Evolutionary conservation across 371 early-diverging fungal species (phyloP), one percentile per base, ranked within the genome.

Genomic region (Thermomucor indicae-seudaticae): DNA sequence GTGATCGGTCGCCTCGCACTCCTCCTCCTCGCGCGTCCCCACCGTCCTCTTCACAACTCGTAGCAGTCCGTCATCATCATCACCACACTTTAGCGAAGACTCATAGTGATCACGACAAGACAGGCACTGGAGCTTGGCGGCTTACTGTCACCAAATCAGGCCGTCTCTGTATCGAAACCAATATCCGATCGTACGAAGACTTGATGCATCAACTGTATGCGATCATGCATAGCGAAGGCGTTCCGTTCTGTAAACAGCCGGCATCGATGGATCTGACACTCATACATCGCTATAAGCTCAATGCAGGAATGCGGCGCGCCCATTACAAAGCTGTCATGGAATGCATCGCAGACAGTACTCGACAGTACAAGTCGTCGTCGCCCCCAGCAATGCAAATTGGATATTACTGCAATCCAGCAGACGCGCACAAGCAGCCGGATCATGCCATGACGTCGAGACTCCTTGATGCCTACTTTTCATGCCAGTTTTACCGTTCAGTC

Each of bases 381-480:
- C 45, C 51, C 23, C 43, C 42, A 42, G 40, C 12, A 31, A 28
- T 7, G 29, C 47, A 32, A 17, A 17, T 25, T 17, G 20, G 22
- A 22, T 27, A 23, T 47, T 31, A 25, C 22, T 30, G 7, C 6
- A 42, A 20, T 42, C 42, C 42, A 24, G 8, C 14, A 42, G 25
- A 47, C n/a, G n/a, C n/a, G n/a, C n/a, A n/a, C n/a, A n/a, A n/a
- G n/a, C n/a, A n/a, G n/a, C n/a, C n/a, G n/a, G n/a, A 47, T 22
- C 22, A 22, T 31, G 23, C 47, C 11, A 22, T n/a, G 28, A 50
- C 58, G 3, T 16, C 57, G n/a, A 45, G 52, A 34, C 28, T 72
- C 7, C 32, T 73, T 2, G 52, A 67, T 1, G 31, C 56, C 6
- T 73, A 65, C 29, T 73, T 73, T 40, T 52, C 60, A 1, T 73